These are phyloP conservation scores for Phytophthora melonis DNA, from an alignment of 352 stramenopile species.

Conservation along the genomic window DNA sequence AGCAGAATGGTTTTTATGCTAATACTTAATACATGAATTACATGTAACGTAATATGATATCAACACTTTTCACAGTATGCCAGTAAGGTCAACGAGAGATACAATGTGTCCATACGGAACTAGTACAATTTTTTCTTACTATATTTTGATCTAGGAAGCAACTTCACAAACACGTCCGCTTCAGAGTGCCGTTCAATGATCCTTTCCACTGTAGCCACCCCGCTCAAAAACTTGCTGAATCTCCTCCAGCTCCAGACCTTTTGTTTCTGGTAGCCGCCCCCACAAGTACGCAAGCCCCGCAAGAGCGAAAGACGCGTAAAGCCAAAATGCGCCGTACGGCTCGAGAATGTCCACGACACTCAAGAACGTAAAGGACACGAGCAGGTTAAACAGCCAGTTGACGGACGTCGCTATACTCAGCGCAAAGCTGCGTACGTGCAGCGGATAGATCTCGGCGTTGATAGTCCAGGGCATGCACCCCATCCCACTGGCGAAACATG, in stretches of 20 bases:
- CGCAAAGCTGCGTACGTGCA: constrained; percentile 88
- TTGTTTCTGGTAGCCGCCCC: constrained; percentile 92
- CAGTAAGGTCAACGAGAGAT: too few relatives aligned
- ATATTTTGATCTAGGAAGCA: too few relatives aligned
- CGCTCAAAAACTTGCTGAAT: constrained; percentile 90
- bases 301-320: constrained; percentile 88
- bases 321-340: constrained; percentile 90
- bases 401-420: constrained; percentile 89
- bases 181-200: not conserved
- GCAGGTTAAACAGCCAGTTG: constrained; percentile 94
- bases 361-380: constrained; percentile 95
- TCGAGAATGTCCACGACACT: constrained; percentile 75
- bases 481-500: constrained; percentile 86
- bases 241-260: constrained; percentile 93
- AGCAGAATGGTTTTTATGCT: not conserved
- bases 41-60: too few relatives aligned
- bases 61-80: too few relatives aligned
- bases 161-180: too few relatives aligned
- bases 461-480: constrained; percentile 95
- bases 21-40: too few relatives aligned
- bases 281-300: constrained; percentile 85
- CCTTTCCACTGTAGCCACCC: constrained; percentile 4
- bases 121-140: too few relatives aligned
- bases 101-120: too few relatives aligned
- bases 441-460: constrained; percentile 96